Evolutionary conservation across 2,329 filamentous ascomycete genomes (phyloP).

Genomic region (Colletotrichum sidae): DNA sequence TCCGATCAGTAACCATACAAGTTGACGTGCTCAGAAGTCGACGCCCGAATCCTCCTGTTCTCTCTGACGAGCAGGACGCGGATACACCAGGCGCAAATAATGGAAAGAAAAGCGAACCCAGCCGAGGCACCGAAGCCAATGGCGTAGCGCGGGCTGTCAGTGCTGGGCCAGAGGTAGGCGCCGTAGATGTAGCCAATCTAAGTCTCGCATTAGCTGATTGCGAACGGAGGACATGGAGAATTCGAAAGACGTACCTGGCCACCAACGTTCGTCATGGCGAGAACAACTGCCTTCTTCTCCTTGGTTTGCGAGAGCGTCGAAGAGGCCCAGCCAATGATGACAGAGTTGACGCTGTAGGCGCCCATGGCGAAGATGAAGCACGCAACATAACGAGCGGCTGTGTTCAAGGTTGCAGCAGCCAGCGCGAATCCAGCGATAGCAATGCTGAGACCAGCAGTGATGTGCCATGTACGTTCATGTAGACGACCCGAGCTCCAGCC

Average conservation of each 20-base stretch:
- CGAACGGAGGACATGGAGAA: background rate
- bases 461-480: constrained; percentile 63
- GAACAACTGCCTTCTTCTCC: constrained; percentile 60
- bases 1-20: constrained; percentile 50
- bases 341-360: constrained; percentile 52
- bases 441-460: constrained; percentile 54
- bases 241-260: constrained; percentile 44
- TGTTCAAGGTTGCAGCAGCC: constrained; percentile 51
- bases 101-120: constrained; percentile 52
- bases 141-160: constrained; percentile 56
- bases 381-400: constrained; percentile 52
- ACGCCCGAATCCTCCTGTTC: constrained; percentile 53
- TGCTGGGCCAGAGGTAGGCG: constrained; percentile 61
- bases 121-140: constrained; percentile 58
- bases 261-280: constrained; percentile 61
- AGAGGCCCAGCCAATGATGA: constrained; percentile 58
- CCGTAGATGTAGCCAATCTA: constrained; percentile 61
- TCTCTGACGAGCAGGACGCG: constrained; percentile 52
- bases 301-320: constrained; percentile 59
- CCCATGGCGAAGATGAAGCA: constrained; percentile 57
- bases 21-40: constrained; percentile 48
- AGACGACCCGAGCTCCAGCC: constrained; percentile 62
- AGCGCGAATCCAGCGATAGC: constrained; percentile 57
- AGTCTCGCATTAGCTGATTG: background rate
- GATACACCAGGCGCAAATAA: constrained; percentile 56